Conservation (phyloP, 2,329 filamentous ascomycete genomes). For the Pyricularia sp. region DNA sequence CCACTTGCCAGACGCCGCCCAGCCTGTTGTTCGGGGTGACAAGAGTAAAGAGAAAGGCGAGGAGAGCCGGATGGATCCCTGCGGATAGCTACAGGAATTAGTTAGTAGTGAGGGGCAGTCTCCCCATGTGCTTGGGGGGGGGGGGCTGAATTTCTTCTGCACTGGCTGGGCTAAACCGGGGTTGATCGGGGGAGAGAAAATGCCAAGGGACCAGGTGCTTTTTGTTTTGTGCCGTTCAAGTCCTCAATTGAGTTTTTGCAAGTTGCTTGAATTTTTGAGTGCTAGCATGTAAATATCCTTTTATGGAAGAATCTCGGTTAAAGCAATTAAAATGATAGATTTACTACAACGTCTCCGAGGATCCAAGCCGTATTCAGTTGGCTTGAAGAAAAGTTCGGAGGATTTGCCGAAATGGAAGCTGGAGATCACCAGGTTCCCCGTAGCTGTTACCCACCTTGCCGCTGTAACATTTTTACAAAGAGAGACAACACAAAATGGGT, state of each 20-base stretch:
- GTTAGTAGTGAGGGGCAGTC: background rate
- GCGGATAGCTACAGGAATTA: background rate
- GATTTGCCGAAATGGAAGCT: background rate
- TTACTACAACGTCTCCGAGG: background rate
- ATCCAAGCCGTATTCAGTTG: background rate
- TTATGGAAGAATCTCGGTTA: background rate
- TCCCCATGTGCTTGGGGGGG: background rate
- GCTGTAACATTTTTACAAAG: background rate
- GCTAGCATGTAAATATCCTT: background rate
- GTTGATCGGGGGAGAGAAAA: too few species aligned
- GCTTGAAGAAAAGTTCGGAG: background rate
- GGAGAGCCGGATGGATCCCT: background rate
- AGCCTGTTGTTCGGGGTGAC: background rate
- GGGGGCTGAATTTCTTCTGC: background rate
- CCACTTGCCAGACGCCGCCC: background rate
- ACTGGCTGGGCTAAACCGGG: background rate
- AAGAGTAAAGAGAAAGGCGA: background rate
- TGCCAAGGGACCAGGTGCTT: too few species aligned
- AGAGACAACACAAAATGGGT: background rate
- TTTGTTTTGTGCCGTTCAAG: too few species aligned
- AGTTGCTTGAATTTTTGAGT: background rate
- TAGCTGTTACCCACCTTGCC: background rate
- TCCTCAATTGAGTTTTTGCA: background rate
- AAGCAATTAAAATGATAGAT: background rate
- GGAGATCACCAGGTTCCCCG: background rate